Base-by-base conservation (phyloP, 2,329 filamentous ascomycete genomes). In the Diaporthe citriasiana region DNA sequence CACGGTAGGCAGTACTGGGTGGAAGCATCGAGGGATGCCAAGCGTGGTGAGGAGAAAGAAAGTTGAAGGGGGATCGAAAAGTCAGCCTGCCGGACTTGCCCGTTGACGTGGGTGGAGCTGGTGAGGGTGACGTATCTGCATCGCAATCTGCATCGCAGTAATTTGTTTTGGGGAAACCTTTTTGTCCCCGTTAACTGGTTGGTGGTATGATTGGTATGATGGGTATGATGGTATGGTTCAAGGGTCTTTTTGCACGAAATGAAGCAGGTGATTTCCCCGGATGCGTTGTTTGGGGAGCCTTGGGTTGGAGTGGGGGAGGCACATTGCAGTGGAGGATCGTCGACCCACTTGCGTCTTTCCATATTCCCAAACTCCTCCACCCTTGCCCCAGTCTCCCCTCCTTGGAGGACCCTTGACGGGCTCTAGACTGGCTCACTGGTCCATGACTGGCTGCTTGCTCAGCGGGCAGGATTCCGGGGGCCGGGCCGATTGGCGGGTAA, bases 181-280 rank as follows among this genome's bases (percentile, higher is more conserved):
- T 22, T 30, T 7, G 9, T 19, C 27, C 27, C 59, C 42, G 27
- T 25, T 22, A 22, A 47, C 17, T 63, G 40, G 56, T 42, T n/a
- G 57, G 27, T 56, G 53, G 27, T 30, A 33, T 22, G 27, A 19
- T 56, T 30, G 10, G 35, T 22, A n/a, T n/a, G n/a, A n/a, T n/a
- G n/a, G n/a, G n/a, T n/a, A n/a, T n/a, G n/a, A n/a, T 59, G 56
- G 35, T 59, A 47, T 66, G 60, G 60, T 50, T 66, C 60, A 50
- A 66, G 42, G 60, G 7, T n/a, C 9, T 35, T 40, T 50, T 38
- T 66, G 42, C 42, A 50, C 60, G 45, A 66, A 51, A 51, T 66
- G 63, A 66, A 66, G 63, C 45, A 66, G 63, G 63, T 51, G 45
- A 51, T 51, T 51, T 66, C 63, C 63, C 63, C 63, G 63, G 63